Conservation (phyloP, 345 rosid genomes). For the Ricinus communis region DNA sequence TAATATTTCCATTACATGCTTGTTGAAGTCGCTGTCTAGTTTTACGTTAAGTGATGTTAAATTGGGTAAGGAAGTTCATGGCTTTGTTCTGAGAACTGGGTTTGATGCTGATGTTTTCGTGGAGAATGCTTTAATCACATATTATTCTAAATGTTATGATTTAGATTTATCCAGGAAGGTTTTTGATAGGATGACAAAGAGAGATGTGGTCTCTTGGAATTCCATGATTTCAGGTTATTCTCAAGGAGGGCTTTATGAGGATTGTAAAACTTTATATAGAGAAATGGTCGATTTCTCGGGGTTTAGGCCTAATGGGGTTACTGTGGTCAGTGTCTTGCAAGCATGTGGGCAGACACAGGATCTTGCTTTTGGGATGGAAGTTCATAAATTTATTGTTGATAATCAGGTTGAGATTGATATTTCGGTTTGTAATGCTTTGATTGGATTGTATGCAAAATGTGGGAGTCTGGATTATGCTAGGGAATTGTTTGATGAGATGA, state of each 20-base stretch:
- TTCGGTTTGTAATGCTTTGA: constrained; percentile 57
- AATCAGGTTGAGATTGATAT: constrained; percentile 50
- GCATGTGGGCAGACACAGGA: constrained; percentile 73
- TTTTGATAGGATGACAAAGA: constrained; percentile 58
- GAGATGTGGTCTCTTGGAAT: constrained; percentile 83
- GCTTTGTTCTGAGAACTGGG: constrained; percentile 49
- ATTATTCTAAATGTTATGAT: constrained; percentile 54
- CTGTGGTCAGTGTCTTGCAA: constrained; percentile 63
- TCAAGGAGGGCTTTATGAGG: constrained; percentile 60
- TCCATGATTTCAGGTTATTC: constrained; percentile 85
- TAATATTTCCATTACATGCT: constrained; percentile 52
- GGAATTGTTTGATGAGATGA: constrained; percentile 65
- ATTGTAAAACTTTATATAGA: constrained; percentile 61
- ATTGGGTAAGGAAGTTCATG: constrained; percentile 61
- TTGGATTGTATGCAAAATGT: constrained; percentile 76
- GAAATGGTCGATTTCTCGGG: constrained; percentile 47
- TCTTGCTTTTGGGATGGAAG: constrained; percentile 71
- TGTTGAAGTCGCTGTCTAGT: constrained; percentile 57
- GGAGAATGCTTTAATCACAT: constrained; percentile 63
- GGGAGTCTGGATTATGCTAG: constrained; percentile 76
- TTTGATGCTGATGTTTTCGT: constrained; percentile 55
- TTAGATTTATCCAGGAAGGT: constrained; percentile 46
- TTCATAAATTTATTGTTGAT: constrained; percentile 49
- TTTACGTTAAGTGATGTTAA: constrained; percentile 27
- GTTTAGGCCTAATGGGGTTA: constrained; percentile 60